Percentiles rank a stretch among this genome's conserved stretches.
Conservation (phyloP, 2,329 filamentous ascomycete genomes). For the Diatrype stigma region DNA sequence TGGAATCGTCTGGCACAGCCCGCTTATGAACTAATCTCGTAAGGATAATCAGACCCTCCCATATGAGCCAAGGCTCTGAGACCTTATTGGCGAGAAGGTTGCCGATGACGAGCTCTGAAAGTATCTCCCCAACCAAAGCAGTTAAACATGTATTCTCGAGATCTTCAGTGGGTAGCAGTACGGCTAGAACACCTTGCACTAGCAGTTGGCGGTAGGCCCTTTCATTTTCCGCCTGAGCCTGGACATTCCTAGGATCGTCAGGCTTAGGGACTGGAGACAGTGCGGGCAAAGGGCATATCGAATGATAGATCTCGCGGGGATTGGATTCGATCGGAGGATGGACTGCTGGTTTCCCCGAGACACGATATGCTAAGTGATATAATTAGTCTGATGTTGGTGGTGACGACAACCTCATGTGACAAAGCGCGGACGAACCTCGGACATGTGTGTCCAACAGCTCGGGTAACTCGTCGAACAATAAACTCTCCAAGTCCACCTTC, state of each 20-base stretch:
- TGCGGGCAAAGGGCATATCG: slow-evolving; percentile 74
- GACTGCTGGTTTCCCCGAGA: slow-evolving; percentile 55
- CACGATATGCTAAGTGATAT: slow-evolving; percentile 62
- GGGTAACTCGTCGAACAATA: slow-evolving; percentile 85
- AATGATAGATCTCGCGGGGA: slow-evolving; percentile 72
- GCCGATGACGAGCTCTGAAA: slow-evolving; percentile 85
- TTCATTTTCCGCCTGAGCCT: slow-evolving; percentile 72
- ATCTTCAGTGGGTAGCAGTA: slow-evolving; percentile 89
- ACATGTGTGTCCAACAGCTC: slow-evolving; percentile 77
- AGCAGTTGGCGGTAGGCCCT: slow-evolving; percentile 80
- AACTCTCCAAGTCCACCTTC: slow-evolving; percentile 74
- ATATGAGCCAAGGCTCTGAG: slow-evolving; percentile 85
- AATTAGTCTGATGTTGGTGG: slow-evolving; percentile 3
- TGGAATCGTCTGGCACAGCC: slow-evolving; percentile 11
- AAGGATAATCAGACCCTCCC: slow-evolving; percentile 75
- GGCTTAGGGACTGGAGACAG: slow-evolving; percentile 69
- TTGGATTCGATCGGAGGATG: slow-evolving; percentile 58
- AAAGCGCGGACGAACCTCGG: slow-evolving; percentile 52
- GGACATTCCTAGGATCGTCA: slow-evolving; percentile 44
- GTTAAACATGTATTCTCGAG: slow-evolving; percentile 82
- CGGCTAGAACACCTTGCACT: slow-evolving; percentile 74
- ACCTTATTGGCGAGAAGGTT: slow-evolving; percentile 75
- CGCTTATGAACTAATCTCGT: slow-evolving; percentile 37
- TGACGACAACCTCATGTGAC: slow-evolving; percentile 2
- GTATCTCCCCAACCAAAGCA: slow-evolving; percentile 77